Percentiles rank a stretch among this genome's conserved stretches.
Conservation (phyloP, 106 monocot genomes). For the Agapanthus africanus region DNA sequence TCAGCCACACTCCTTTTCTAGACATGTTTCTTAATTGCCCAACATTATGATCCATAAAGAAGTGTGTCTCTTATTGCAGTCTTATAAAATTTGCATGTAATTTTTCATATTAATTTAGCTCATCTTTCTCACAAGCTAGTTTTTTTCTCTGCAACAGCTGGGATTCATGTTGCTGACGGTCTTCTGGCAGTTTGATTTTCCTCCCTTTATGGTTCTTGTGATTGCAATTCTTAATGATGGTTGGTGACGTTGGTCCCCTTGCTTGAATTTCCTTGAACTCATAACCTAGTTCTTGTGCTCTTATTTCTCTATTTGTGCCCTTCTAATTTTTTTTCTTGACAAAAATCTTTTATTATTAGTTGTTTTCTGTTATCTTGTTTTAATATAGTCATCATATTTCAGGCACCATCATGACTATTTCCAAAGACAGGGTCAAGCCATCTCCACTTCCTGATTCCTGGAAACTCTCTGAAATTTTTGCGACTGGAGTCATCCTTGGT, state of each 20-base stretch:
- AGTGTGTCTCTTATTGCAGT: too few species aligned
- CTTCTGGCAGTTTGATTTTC: constrained; percentile 47
- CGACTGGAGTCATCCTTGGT: constrained; percentile 43
- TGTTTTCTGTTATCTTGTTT: neutral
- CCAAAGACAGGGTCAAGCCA: constrained; percentile 51
- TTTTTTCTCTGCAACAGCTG: constrained; percentile 30
- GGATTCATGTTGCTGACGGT: constrained; percentile 39
- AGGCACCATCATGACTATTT: constrained; percentile 62
- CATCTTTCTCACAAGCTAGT: constrained; percentile 8
- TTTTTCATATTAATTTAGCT: too few species aligned
- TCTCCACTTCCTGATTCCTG: constrained; percentile 54
- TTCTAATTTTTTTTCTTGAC: neutral
- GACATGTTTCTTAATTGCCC: too few species aligned
- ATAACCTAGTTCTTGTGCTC: neutral
- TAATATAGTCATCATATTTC: constrained; percentile 6
- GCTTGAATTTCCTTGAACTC: neutral
- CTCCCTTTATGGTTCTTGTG: constrained; percentile 56
- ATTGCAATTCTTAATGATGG: constrained; percentile 63
- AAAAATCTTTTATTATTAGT: neutral
- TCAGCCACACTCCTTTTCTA: too few species aligned
- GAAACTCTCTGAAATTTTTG: constrained; percentile 54
- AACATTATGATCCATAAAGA: too few species aligned
- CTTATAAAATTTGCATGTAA: too few species aligned
- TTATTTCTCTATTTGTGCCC: neutral
- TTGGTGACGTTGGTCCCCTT: constrained; percentile 15